These are phyloP conservation scores for Setaria italica DNA, from an alignment of 202 grass and related monocot genomes.

Conservation along the genomic window DNA sequence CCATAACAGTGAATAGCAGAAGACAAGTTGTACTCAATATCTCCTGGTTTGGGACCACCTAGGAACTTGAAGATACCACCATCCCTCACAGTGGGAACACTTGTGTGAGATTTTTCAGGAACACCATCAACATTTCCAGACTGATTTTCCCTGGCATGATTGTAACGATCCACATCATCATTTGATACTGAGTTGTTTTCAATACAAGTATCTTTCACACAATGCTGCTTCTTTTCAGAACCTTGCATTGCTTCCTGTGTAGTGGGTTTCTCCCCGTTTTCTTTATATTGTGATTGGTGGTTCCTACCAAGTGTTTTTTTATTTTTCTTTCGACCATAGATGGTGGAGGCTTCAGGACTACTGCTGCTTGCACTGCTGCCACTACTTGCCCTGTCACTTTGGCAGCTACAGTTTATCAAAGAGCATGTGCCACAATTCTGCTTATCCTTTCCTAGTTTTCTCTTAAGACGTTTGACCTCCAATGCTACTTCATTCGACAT, in stretches of 20 bases:
- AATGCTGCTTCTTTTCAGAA: constrained; percentile 49
- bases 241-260: constrained; percentile 31
- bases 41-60: constrained; percentile 74
- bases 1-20: constrained; percentile 78
- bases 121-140: constrained; percentile 22
- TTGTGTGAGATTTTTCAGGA: constrained; percentile 47
- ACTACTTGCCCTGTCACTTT: constrained; percentile 84
- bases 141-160: constrained; percentile 28
- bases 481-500: constrained; percentile 99
- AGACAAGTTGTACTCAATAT: constrained; percentile 80
- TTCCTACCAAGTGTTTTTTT: constrained; percentile 68
- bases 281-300: constrained; percentile 46
- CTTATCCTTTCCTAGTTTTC: constrained; percentile 84
- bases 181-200: constrained; percentile 38
- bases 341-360: constrained; percentile 54
- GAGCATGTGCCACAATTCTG: constrained; percentile 85
- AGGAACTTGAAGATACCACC: constrained; percentile 96
- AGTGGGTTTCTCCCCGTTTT: constrained; percentile 44
- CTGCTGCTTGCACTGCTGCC: constrained; percentile 97
- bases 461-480: constrained; percentile 96
- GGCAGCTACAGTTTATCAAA: constrained; percentile 98
- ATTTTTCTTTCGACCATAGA: constrained; percentile 71
- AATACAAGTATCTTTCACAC: constrained; percentile 22
- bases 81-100: constrained; percentile 58
- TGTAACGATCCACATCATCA: constrained; percentile 33